Percentiles rank a stretch among this genome's conserved stretches.
Conservation (phyloP, 495 filamentous ascomycete species). For the Cercophora sp. region DNA sequence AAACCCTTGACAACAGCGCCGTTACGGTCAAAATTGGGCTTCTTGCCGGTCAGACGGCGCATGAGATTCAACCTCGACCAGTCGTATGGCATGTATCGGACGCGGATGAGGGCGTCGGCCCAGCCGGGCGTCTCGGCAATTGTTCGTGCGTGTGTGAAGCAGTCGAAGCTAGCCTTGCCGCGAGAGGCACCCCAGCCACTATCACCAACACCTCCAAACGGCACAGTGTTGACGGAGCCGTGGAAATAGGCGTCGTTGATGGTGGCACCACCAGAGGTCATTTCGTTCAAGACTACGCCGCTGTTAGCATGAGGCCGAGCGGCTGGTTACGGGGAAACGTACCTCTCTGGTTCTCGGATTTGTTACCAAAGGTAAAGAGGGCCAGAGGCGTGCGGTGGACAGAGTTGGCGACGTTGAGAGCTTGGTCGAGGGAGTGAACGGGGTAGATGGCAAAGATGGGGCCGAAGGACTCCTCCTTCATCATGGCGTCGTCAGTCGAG, state of each 20-base stretch:
- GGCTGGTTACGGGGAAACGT: too few relatives aligned
- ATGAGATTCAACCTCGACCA: slow-evolving; percentile 50
- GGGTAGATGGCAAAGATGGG: slow-evolving; percentile 79
- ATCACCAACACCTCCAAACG: slow-evolving; percentile 89
- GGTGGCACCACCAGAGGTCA: slow-evolving; percentile 72
- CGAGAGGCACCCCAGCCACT: slow-evolving; percentile 81
- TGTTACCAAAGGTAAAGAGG: slow-evolving; percentile 79
- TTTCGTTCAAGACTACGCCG: slow-evolving; percentile 52
- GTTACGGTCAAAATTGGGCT: slow-evolving; percentile 80
- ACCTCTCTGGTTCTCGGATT: slow-evolving; percentile 66
- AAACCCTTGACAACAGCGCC: slow-evolving; percentile 54
- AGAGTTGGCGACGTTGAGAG: slow-evolving; percentile 68
- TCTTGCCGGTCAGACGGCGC: slow-evolving; percentile 50
- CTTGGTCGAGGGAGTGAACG: slow-evolving; percentile 72
- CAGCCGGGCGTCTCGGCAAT: slow-evolving; percentile 73
- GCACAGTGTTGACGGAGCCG: slow-evolving; percentile 65
- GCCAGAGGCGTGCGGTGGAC: slow-evolving; percentile 77
- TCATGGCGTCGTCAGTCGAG: slow-evolving; percentile 69
- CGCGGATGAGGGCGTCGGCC: slow-evolving; percentile 69
- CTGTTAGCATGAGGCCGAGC: slow-evolving; percentile 28
- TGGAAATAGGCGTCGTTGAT: slow-evolving; percentile 85
- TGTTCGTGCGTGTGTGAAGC: slow-evolving; percentile 75
- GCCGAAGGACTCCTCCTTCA: slow-evolving; percentile 82
- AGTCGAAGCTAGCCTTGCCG: slow-evolving; percentile 78
- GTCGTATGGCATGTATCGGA: slow-evolving; percentile 78